Evolutionary conservation across 352 stramenopile genomes (phyloP).

Genomic region (Phytophthora cryptogea): DNA sequence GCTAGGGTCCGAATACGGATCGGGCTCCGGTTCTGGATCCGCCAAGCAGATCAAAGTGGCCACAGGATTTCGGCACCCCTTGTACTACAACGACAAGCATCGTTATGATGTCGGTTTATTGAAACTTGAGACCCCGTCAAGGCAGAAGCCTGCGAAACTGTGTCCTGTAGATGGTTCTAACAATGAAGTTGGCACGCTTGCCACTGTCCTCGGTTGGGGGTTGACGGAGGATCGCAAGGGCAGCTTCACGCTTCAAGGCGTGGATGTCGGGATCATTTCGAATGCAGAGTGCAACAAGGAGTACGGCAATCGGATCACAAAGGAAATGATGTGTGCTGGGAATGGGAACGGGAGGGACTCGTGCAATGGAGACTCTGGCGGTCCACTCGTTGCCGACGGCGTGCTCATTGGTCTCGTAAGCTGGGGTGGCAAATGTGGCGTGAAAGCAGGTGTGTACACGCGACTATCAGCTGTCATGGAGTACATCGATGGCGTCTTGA

Average conservation of each 20-base stretch:
- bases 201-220: slow-evolving; percentile 54
- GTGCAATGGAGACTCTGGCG: slow-evolving; percentile 70
- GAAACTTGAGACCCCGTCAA: slow-evolving; percentile 41
- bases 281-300: slow-evolving; percentile 48
- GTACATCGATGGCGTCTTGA: slow-evolving; percentile 62
- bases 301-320: slow-evolving; percentile 49
- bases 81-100: slow-evolving; percentile 23
- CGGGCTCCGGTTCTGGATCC: slow-evolving; percentile 8
- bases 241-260: slow-evolving; percentile 42
- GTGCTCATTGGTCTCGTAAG: slow-evolving; percentile 60
- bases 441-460: slow-evolving; percentile 54
- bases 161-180: slow-evolving; percentile 39
- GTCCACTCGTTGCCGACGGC: slow-evolving; percentile 48
- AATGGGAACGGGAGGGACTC: slow-evolving; percentile 49
- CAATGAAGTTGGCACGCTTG: slow-evolving; percentile 44
- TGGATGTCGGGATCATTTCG: slow-evolving; percentile 51
- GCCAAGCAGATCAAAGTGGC: slow-evolving; percentile 27
- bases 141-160: slow-evolving; percentile 28
- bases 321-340: slow-evolving; percentile 62
- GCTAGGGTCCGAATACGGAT: slow-evolving; percentile 23
- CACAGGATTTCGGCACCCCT: slow-evolving; percentile 17
- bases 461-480: slow-evolving; percentile 48
- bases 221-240: slow-evolving; percentile 41
- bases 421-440: slow-evolving; percentile 60
- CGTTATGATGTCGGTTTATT: slow-evolving; percentile 49